Conservation (phyloP, 1,284 basidiomycete genomes). For the Malassezia nana region DNA sequence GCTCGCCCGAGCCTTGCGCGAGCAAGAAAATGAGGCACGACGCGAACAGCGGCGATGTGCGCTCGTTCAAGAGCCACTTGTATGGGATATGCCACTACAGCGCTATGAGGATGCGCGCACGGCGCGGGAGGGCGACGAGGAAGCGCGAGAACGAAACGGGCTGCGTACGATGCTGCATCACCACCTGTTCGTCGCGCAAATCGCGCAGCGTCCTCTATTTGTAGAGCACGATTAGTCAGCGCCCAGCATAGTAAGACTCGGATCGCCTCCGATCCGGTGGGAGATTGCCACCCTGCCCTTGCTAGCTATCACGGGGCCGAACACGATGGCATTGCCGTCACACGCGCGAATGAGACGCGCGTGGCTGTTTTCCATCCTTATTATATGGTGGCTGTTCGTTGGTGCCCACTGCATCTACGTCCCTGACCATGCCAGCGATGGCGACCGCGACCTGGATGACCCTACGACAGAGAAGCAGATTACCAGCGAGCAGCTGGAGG, state of each 20-base stretch:
- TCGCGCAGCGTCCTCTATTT: constrained; percentile 7
- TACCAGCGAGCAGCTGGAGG: not conserved
- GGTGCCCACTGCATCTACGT: too few relatives aligned
- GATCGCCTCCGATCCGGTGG: not conserved
- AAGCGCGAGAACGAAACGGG: constrained; percentile 1
- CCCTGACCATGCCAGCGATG: not conserved
- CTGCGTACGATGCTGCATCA: constrained; percentile 11
- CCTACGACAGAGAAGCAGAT: constrained; percentile 1
- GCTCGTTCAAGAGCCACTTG: not conserved
- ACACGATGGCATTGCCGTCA: not conserved
- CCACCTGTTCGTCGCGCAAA: constrained; percentile 1
- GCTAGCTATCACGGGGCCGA: not conserved
- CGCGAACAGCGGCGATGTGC: not conserved
- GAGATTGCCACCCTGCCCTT: not conserved
- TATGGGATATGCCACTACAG: not conserved
- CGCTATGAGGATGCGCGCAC: not conserved
- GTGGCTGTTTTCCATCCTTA: not conserved
- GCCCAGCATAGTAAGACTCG: not conserved
- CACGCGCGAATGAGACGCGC: not conserved
- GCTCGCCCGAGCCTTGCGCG: constrained; percentile 9
- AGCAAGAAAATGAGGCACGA: constrained; percentile 11
- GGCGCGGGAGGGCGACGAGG: not conserved
- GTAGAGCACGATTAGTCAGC: not conserved
- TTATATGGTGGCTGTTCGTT: not conserved
- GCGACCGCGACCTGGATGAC: not conserved